Conservation (phyloP, 257 asterid species). For the Cordia subcordata region DNA sequence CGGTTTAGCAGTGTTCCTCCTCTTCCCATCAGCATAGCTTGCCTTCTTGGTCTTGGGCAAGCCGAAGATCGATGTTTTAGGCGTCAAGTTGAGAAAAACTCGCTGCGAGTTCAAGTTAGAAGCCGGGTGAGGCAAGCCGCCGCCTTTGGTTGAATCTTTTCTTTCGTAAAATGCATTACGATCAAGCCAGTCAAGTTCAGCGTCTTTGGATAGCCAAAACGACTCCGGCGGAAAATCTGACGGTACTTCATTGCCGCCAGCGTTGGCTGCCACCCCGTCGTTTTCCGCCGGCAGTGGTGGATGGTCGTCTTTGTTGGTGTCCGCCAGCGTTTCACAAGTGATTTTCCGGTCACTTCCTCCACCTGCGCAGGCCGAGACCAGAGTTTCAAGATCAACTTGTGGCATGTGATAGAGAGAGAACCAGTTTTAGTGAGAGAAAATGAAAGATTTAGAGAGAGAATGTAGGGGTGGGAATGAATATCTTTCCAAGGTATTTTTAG, state of each 20-base stretch:
- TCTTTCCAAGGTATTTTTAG: not conserved
- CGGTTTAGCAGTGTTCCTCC: slow-evolving; percentile 41
- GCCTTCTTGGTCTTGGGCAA: slow-evolving; percentile 68
- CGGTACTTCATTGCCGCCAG: not conserved
- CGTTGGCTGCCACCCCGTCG: not conserved
- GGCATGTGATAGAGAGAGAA: slow-evolving; percentile 35
- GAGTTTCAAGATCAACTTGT: slow-evolving; percentile 51
- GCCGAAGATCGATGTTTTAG: slow-evolving; percentile 61
- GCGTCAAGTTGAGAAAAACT: slow-evolving; percentile 33
- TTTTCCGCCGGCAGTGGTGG: not conserved
- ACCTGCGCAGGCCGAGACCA: slow-evolving; percentile 46
- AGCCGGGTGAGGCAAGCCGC: slow-evolving; percentile 21
- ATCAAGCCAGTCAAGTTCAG: slow-evolving; percentile 84
- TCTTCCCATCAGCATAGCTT: slow-evolving; percentile 33
- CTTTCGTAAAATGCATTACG: slow-evolving; percentile 77
- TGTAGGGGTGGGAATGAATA: not conserved
- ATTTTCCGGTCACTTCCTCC: slow-evolving; percentile 44
- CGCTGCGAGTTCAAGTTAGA: slow-evolving; percentile 53
- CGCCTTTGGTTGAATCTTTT: slow-evolving; percentile 62
- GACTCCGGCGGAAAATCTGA: slow-evolving; percentile 64
- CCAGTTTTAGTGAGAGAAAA: slow-evolving; percentile 10
- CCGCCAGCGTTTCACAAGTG: slow-evolving; percentile 42
- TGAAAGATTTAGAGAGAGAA: not conserved
- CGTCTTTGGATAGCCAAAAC: slow-evolving; percentile 84
- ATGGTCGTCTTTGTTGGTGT: slow-evolving; percentile 1